Evolutionary conservation across 768 basidiomycete species (phyloP).

Genomic region (Pleurotus cornucopiae): DNA sequence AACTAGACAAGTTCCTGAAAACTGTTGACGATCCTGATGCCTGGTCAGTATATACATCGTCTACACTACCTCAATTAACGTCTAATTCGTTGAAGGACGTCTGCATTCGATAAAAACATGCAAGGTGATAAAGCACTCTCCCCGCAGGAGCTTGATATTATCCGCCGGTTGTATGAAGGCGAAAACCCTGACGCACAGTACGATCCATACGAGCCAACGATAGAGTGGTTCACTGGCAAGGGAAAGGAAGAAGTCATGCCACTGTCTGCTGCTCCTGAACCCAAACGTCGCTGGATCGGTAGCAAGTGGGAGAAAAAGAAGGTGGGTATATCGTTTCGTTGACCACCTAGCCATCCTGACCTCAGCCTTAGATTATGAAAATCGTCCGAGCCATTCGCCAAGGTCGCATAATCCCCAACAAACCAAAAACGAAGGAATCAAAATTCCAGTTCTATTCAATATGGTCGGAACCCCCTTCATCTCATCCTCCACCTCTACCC

Average conservation of each 20-base stretch:
- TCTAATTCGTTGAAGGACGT: slow-evolving; percentile 54
- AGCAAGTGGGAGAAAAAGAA: slow-evolving; percentile 99
- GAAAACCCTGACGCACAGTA: slow-evolving; percentile 91
- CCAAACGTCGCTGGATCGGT: slow-evolving; percentile 93
- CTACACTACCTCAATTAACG: neutral
- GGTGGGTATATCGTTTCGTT: slow-evolving; percentile 37
- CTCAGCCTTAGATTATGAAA: slow-evolving; percentile 81
- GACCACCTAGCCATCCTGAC: neutral
- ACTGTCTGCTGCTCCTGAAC: slow-evolving; percentile 84
- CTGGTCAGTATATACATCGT: slow-evolving; percentile 53
- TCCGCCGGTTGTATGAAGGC: slow-evolving; percentile 80
- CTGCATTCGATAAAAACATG: slow-evolving; percentile 85
- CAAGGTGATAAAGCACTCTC: slow-evolving; percentile 86
- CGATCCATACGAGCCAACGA: slow-evolving; percentile 89
- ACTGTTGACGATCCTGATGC: slow-evolving; percentile 89
- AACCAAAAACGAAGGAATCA: slow-evolving; percentile 65
- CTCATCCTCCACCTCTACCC: slow-evolving; percentile 81
- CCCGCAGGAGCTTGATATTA: slow-evolving; percentile 91
- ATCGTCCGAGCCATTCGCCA: slow-evolving; percentile 97
- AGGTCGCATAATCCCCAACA: slow-evolving; percentile 89
- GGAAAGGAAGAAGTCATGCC: slow-evolving; percentile 96
- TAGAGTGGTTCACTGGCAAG: slow-evolving; percentile 96
- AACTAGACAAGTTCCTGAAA: slow-evolving; percentile 92
- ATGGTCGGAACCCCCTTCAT: slow-evolving; percentile 79
- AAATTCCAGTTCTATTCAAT: slow-evolving; percentile 79